Evolutionary conservation across 768 basidiomycete species (phyloP).

Genomic region (Leccinellum luteum): DNA sequence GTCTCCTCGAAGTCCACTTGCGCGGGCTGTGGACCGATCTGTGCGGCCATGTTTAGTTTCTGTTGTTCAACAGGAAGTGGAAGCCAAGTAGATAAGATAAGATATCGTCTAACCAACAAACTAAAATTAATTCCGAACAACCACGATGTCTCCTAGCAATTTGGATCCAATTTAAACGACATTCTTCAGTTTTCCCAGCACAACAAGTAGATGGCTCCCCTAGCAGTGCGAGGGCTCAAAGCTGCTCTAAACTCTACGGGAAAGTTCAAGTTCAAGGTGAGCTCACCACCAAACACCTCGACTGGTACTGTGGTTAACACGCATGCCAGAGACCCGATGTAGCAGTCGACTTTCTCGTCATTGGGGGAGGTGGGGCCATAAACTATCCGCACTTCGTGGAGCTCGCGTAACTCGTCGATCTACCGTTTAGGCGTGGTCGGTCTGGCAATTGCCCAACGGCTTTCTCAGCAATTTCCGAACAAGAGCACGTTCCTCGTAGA

Average conservation of each 20-base stretch:
- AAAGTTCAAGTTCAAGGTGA: conserved; percentile 60
- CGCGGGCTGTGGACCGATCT: conserved; percentile 25
- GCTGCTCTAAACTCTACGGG: conserved; percentile 62
- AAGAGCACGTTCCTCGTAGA: conserved; percentile 83
- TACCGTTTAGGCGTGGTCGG: conserved; percentile 69
- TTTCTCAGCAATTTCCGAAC: conserved; percentile 59
- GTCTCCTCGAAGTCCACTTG: conserved; percentile 32
- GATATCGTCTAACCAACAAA: conserved; percentile 7
- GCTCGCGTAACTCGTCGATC: not conserved
- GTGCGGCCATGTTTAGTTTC: conserved; percentile 17
- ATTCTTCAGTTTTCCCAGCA: not conserved
- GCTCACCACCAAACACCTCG: not conserved
- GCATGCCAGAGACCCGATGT: conserved; percentile 56
- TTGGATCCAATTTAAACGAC: not conserved
- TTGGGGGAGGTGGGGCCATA: conserved; percentile 70
- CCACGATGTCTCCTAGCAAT: not conserved
- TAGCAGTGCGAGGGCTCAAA: conserved; percentile 47
- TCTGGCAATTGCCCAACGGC: conserved; percentile 75
- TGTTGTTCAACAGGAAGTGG: not conserved
- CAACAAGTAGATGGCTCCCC: conserved; percentile 23
- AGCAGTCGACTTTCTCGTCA: conserved; percentile 77
- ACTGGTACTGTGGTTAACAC: not conserved
- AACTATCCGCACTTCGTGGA: not conserved
- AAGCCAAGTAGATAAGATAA: conserved; percentile 21
- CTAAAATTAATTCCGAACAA: not conserved